Base-by-base conservation (phyloP, 2,329 filamentous ascomycete genomes). In the Curvularia eragrostidis region DNA sequence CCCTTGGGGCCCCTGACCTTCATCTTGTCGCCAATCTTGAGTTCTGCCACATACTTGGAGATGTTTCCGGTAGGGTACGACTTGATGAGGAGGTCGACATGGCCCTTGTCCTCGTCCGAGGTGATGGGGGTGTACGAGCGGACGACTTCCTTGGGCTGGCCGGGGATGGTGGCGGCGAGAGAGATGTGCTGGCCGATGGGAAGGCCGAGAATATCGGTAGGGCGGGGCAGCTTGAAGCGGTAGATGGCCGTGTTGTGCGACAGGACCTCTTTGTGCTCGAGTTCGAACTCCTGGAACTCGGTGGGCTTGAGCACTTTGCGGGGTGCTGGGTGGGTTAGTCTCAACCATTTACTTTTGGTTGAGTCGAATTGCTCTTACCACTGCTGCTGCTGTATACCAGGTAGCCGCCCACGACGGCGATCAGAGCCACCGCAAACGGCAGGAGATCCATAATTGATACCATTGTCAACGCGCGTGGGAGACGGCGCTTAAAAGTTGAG, bases 171-270 rank as follows among this genome's bases (percentile, higher is more conserved):
- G 24, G 74, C 94, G 67, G 90, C 91, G 75, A 99, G 92, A 62
- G 94, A 97, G 80, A 99, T 97, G 84, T 99, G 95, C 83, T 99
- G 95, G 75, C 95, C 95, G 82, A 98, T 98, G 67, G 95, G 94
- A 42, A 98, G 90, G 74, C 95, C 95, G 72, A 98, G 91, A 77
- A 97, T 92, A 67, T 91, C 87, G 70, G 83, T 89, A 39, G 88
- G 81, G 50, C 84, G 84, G 56, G 93, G 93, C 39, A 99, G 91
- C 65, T 85, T 85, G 82, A 98, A 97, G 74, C 95, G 93, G 84
- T 98, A 99, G 82, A 99, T 97, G 79, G 94, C 93, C 59, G 96
- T 94, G 84, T 99, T 99, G 87, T 98, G 95, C 30, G 94, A 97
- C 73, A 98, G 89, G 66, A 96, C 85, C 13, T 89, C 98, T 87